Evolutionary conservation across 1,284 basidiomycete genomes (phyloP).

Genomic region (Apiotrichum sp.): DNA sequence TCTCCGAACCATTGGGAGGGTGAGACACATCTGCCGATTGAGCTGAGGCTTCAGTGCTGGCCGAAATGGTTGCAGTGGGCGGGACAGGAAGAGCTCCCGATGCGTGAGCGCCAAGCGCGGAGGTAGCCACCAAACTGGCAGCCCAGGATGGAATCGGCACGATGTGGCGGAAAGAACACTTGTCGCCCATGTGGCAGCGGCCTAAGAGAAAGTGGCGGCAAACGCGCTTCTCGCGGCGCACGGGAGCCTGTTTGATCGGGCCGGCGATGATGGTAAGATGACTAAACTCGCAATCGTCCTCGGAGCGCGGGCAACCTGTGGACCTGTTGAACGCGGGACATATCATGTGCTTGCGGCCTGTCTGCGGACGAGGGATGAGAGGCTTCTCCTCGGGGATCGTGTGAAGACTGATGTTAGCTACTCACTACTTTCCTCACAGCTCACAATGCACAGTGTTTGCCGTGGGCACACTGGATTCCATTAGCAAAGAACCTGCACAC

Average conservation of each 20-base stretch:
- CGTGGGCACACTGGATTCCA: constrained; percentile 1
- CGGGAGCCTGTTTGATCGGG: constrained; percentile 18
- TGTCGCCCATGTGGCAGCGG: constrained; percentile 37
- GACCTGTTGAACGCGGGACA: constrained; percentile 45
- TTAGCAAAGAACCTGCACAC: constrained; percentile 35
- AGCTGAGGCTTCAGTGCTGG: too few species aligned
- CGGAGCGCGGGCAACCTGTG: constrained; percentile 35
- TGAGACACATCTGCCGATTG: too few species aligned
- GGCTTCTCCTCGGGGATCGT: not conserved
- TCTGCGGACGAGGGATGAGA: too few species aligned
- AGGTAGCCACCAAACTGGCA: too few species aligned
- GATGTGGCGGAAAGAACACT: constrained; percentile 43
- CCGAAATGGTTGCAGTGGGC: too few species aligned
- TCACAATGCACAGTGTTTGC: constrained; percentile 42
- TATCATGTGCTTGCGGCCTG: constrained; percentile 13
- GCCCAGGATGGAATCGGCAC: too few species aligned
- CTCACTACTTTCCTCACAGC: constrained; percentile 8
- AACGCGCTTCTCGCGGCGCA: constrained; percentile 32
- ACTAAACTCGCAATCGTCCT: constrained; percentile 31
- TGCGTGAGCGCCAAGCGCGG: too few species aligned
- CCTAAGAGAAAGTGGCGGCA: constrained; percentile 42
- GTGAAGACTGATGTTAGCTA: constrained; percentile 17
- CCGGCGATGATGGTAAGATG: constrained; percentile 41
- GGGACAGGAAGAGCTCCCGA: too few species aligned
- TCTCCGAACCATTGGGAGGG: too few species aligned